These are phyloP conservation scores for Stygiomarasmius scandens DNA, from an alignment of 1,284 basidiomycete genomes.

Conservation along the genomic window DNA sequence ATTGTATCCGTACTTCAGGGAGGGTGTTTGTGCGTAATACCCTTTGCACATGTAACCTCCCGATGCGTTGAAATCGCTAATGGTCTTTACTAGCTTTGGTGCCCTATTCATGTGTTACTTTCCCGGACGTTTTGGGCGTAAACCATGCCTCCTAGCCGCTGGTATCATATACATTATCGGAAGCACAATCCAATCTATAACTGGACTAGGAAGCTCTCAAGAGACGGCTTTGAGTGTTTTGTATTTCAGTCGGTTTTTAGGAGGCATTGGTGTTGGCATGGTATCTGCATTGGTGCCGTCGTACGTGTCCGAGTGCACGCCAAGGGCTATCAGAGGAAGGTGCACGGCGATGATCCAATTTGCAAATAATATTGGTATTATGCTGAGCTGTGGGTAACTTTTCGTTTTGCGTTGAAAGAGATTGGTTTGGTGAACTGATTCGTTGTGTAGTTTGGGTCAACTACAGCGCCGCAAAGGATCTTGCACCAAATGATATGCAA, in stretches of 20 bases:
- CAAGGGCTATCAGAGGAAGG: conserved; percentile 55
- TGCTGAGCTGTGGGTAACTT: conserved; percentile 49
- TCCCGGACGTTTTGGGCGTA: conserved; percentile 47
- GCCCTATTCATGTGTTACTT: conserved; percentile 45
- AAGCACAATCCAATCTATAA: conserved; percentile 51
- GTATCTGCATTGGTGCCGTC: conserved; percentile 58
- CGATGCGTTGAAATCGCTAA: no score
- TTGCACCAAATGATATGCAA: conserved; percentile 40
- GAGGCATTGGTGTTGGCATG: conserved; percentile 53
- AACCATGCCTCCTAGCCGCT: conserved; percentile 48
- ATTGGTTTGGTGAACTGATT: not conserved
- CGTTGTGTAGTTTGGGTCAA: conserved; percentile 48
- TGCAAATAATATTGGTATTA: conserved; percentile 49
- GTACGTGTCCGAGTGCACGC: conserved; percentile 61
- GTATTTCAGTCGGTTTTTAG: conserved; percentile 52
- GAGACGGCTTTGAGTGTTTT: conserved; percentile 42
- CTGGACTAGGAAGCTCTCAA: conserved; percentile 43
- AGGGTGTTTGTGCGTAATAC: conserved; percentile 55
- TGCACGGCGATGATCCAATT: conserved; percentile 62
- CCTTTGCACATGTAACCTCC: no score
- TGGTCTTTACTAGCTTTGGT: conserved; percentile 43
- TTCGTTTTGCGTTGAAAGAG: no score
- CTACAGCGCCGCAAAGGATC: conserved; percentile 40
- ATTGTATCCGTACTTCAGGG: conserved; percentile 62
- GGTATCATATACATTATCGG: conserved; percentile 60